These are phyloP conservation scores for Talaromyces funiculosus DNA, from an alignment of 2,329 filamentous ascomycete genomes.

Conservation along the genomic window DNA sequence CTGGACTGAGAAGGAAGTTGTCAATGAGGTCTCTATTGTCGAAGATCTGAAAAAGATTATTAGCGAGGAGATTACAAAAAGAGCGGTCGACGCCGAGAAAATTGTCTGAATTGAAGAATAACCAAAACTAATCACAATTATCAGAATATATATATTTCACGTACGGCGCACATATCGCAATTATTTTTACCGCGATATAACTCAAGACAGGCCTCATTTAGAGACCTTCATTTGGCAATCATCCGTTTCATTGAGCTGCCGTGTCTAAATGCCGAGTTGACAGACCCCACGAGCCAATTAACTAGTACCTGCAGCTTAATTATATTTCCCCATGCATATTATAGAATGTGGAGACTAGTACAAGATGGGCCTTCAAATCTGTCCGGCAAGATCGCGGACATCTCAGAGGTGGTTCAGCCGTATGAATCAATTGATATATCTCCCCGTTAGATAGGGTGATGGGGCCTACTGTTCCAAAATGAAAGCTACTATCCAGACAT, in stretches of 20 bases:
- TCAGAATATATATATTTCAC: no score
- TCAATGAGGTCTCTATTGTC: conserved; percentile 11
- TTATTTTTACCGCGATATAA: neutral
- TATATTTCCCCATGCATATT: neutral
- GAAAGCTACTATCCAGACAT: neutral
- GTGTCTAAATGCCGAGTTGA: neutral
- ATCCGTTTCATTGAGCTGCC: neutral
- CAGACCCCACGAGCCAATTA: neutral
- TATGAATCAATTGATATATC: neutral
- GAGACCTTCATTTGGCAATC: neutral
- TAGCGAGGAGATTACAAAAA: neutral
- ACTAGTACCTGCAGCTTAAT: neutral
- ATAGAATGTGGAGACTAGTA: neutral
- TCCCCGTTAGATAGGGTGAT: neutral
- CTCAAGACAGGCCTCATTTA: neutral
- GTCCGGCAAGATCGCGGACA: neutral
- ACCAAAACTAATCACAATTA: no score
- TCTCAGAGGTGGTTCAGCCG: neutral
- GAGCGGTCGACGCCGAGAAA: neutral
- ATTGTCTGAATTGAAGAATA: no score
- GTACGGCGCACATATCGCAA: no score
- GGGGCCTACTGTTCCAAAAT: neutral
- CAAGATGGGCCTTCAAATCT: neutral
- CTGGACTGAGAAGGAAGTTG: conserved; percentile 17
- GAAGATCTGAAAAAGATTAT: conserved; percentile 15